Conservation (phyloP, 495 filamentous ascomycete genomes). For the Schizothecium vesticola region DNA sequence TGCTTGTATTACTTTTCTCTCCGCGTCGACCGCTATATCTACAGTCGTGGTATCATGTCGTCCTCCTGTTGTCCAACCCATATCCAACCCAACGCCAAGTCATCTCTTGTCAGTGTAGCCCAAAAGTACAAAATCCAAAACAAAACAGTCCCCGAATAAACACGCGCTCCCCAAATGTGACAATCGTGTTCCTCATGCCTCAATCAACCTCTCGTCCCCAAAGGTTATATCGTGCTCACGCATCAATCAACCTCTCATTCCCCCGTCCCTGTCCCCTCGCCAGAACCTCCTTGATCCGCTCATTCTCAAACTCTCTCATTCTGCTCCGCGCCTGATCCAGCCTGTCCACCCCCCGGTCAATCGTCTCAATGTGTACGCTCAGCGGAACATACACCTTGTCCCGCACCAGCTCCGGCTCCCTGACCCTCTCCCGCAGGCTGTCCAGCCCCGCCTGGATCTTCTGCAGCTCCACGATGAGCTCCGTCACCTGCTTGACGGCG, state of each 20-base stretch:
- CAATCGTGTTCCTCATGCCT: neutral
- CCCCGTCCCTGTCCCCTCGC: constrained; percentile 30
- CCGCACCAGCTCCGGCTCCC: constrained; percentile 49
- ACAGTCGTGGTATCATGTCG: neutral
- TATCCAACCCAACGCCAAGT: neutral
- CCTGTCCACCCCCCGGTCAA: constrained; percentile 60
- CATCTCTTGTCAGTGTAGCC: neutral
- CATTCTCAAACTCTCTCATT: constrained; percentile 52
- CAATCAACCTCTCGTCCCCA: neutral
- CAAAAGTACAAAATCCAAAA: neutral
- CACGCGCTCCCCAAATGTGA: neutral
- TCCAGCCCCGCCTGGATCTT: constrained; percentile 62
- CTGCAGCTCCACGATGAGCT: constrained; percentile 58
- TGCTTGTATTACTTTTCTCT: neutral
- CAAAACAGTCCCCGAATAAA: neutral
- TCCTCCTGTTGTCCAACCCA: neutral
- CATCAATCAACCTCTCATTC: constrained; percentile 22
- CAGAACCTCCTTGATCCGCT: constrained; percentile 48
- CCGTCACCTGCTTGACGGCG: constrained; percentile 54
- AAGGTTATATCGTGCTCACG: constrained; percentile 1
- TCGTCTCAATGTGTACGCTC: constrained; percentile 63
- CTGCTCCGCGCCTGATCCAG: constrained; percentile 53
- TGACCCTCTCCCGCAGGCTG: constrained; percentile 61
- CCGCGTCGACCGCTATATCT: neutral
- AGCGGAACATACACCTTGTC: constrained; percentile 49